A percentile compares a stretch with the other conserved stretches of the same genome.
phyloP scores from a whole-genome alignment of 352 stramenopile species.

The Hyaloperonospora brassicae region DNA sequence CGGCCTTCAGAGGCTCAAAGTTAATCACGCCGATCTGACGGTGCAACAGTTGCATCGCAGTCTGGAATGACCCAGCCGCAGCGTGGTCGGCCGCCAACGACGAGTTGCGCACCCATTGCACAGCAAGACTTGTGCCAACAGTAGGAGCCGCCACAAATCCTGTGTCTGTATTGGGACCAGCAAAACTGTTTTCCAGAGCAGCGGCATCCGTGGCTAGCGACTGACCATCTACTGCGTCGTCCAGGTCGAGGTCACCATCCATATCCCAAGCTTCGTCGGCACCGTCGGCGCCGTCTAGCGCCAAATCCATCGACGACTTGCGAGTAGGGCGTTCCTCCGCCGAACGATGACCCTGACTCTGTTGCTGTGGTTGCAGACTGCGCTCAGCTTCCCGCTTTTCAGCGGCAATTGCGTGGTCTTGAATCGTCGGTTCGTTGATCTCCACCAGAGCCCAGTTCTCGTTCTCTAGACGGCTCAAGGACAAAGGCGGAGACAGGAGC shows the following conservation, averaged over 20 bases:
- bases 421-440: conserved; percentile 86
- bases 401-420: conserved; percentile 71
- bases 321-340: conserved; percentile 42
- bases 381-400: conserved; percentile 76
- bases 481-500: conserved; percentile 90
- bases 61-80: conserved; percentile 92
- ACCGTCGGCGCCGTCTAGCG: conserved; percentile 47
- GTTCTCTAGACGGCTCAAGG: conserved; percentile 87
- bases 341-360: conserved; percentile 18
- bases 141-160: conserved; percentile 89
- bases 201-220: conserved; percentile 35
- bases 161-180: conserved; percentile 25
- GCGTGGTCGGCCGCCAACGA: conserved; percentile 96
- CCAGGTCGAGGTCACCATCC: conserved; percentile 83
- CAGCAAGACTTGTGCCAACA: conserved; percentile 81
- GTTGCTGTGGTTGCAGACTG: conserved; percentile 50
- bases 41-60: conserved; percentile 96
- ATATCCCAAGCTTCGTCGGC: conserved; percentile 59
- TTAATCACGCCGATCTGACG: conserved; percentile 98
- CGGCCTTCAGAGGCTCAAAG: conserved; percentile 91
- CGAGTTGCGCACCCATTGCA: conserved; percentile 93
- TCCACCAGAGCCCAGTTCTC: conserved; percentile 98
- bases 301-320: conserved; percentile 68
- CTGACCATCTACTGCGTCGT: conserved; percentile 54
- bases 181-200: conserved; percentile 51